Base-by-base conservation (phyloP, 306 rosid genomes). In the Cajanus cajan region DNA sequence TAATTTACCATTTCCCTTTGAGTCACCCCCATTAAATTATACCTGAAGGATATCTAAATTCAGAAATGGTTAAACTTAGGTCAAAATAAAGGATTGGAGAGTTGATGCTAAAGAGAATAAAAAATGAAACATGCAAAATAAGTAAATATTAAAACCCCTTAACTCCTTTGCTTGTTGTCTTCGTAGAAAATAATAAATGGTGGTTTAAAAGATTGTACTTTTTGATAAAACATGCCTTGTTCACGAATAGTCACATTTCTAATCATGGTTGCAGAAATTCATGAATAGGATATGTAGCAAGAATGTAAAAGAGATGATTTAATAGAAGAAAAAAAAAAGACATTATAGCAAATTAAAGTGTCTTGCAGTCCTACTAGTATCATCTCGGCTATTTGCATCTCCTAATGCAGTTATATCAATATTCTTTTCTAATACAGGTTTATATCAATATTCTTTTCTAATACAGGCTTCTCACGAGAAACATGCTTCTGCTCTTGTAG, bases 381-480 rank as follows among this genome's bases (percentile, higher is more conserved):
- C 64, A 40, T 77, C 25, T 39, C 13, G 34, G 10, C 36, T 22
- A 19, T 31, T 63, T 73, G 31, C 24, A 73, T 76, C 24, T 71
- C 45, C 52, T n/a, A n/a, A n/a, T n/a, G n/a, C n/a, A 39, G 43
- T n/a, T n/a, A n/a, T n/a, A n/a, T n/a, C n/a, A n/a, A n/a, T n/a
- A n/a, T n/a, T n/a, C n/a, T n/a, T n/a, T n/a, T n/a, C n/a, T 81
- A 44, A 70, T 36, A 64, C 41, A 39, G 43, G n/a, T n/a, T 71
- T 81, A 28, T 59, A 3, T 45, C 68, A 62, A 65, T 63, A 41
- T 80, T 72, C 79, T 62, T 74, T 57, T 69, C 36, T 80, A 57
- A 57, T 80, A 25, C 87, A 95, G 98, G 89, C 82, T 82, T 89
- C 98, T 15, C 88, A 89, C 83, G 85, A 89, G 85, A 87, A 75